Evolutionary conservation across 2,329 filamentous ascomycete genomes (phyloP).

Genomic region (Hypoxylon sp.): DNA sequence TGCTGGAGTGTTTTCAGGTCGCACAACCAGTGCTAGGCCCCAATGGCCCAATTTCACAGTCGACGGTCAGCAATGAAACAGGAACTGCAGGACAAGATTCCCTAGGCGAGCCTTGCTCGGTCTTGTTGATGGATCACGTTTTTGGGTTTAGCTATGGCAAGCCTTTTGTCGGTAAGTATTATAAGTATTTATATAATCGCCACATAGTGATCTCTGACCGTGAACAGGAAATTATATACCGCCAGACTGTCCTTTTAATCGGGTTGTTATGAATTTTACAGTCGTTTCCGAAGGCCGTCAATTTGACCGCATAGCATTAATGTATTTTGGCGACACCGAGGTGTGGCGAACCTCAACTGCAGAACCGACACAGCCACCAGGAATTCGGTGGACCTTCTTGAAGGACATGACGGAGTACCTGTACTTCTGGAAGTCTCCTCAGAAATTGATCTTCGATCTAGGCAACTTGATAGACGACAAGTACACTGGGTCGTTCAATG

Average conservation of each 20-base stretch:
- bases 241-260: conserved; percentile 73
- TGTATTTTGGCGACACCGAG: conserved; percentile 76
- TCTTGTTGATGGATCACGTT: conserved; percentile 46
- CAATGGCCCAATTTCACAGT: conserved; percentile 14
- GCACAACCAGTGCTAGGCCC: conserved; percentile 38
- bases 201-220: conserved; percentile 29
- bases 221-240: conserved; percentile 68
- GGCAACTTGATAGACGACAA: conserved; percentile 72
- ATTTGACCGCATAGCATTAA: conserved; percentile 74
- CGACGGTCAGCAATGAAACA: background rate
- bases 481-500: conserved; percentile 74
- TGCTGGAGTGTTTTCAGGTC: conserved; percentile 48
- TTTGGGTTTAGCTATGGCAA: conserved; percentile 47
- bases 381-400: conserved; percentile 74
- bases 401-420: conserved; percentile 77
- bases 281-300: conserved; percentile 75
- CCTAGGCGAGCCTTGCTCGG: conserved; percentile 24
- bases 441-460: conserved; percentile 77
- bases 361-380: conserved; percentile 70
- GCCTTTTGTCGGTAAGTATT: conserved; percentile 47
- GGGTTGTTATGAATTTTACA: conserved; percentile 75
- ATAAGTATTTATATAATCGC: conserved; percentile 8
- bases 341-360: conserved; percentile 78
- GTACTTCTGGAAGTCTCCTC: conserved; percentile 69
- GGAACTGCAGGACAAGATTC: background rate